phyloP scores from a whole-genome alignment of 2,329 filamentous ascomycete species.

The Fusarium sp. region DNA sequence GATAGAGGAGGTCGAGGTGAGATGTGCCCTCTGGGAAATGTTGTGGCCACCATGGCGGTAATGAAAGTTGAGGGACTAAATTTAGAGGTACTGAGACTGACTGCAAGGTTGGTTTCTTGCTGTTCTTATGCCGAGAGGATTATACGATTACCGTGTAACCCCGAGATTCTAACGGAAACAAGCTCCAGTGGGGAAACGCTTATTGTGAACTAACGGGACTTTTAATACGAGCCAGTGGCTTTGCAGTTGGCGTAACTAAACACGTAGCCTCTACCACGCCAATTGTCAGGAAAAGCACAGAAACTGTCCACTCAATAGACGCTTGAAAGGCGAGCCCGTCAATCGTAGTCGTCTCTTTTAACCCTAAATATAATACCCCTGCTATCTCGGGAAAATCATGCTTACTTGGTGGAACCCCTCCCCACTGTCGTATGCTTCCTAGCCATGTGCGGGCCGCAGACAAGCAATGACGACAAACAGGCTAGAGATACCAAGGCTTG shows the following conservation, averaged over 20 bases:
- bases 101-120: neutral
- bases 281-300: neutral
- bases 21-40: neutral
- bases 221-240: neutral
- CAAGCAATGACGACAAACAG: neutral
- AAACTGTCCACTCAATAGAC: neutral
- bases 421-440: neutral
- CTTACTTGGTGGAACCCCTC: neutral
- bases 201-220: neutral
- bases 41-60: neutral
- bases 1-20: neutral
- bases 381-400: neutral
- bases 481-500: neutral
- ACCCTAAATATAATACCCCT: neutral
- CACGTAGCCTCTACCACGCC: neutral
- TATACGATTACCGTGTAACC: neutral
- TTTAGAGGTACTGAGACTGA: neutral
- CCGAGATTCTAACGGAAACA: neutral
- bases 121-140: neutral
- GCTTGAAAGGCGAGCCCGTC: neutral
- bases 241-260: neutral
- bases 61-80: neutral
- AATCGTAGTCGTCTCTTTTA: neutral
- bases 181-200: neutral
- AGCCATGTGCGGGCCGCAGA: neutral